Evolutionary conservation across 1,284 basidiomycete genomes (phyloP), one percentile per base, ranked within the genome.

Genomic region (Cryptococcus maquisensis): DNA sequence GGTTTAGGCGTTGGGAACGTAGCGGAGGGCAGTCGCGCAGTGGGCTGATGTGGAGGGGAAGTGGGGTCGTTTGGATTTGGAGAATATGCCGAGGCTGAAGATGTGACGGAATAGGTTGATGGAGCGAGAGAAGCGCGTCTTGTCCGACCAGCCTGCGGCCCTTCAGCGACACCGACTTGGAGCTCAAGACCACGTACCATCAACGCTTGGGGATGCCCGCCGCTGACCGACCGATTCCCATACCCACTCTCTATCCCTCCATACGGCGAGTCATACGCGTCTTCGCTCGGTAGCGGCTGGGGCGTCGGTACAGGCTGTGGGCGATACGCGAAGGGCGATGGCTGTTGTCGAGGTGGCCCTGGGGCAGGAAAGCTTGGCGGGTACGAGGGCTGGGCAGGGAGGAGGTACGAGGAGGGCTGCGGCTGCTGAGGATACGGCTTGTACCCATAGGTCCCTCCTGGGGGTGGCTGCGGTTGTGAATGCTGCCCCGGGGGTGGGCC

Each of bases 71-170:
- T 55, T 32, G 62, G 63, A 42, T 63, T 66, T n/a, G 66, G 67
- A 15, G 63, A 62, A 37, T 66, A 69, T 38, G 48, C 63, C 1
- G 64, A 62, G 13, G 61, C 55, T 6, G 64, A 57, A 4, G 66
- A 64, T n/a, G 55, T 57, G 21, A 57, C 57, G 5, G 68, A 68
- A 43, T 68, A 65, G 5, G 57, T 66, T 7, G 68, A 71, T 5
- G 62, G 63, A 2, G 66, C 65, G 15, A 66, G 52, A n/a, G 57
- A 62, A 15, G 57, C n/a, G 16, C 39, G 39, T n/a, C 28, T 32
- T 32, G n/a, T n/a, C n/a, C 28, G 7, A 32, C 7, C 28, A 32
- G 28, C 7, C 18, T 40, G 38, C 13, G 38, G 20, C 9, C 3
- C 16, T 8, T 40, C 16, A n/a, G 16, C 16, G 16, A 40, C 18